A percentile compares a stretch with the other conserved stretches of the same genome.
Evolutionary conservation across 495 filamentous ascomycete species (phyloP).

Genomic region (Hypomontagnella monticulosa): DNA sequence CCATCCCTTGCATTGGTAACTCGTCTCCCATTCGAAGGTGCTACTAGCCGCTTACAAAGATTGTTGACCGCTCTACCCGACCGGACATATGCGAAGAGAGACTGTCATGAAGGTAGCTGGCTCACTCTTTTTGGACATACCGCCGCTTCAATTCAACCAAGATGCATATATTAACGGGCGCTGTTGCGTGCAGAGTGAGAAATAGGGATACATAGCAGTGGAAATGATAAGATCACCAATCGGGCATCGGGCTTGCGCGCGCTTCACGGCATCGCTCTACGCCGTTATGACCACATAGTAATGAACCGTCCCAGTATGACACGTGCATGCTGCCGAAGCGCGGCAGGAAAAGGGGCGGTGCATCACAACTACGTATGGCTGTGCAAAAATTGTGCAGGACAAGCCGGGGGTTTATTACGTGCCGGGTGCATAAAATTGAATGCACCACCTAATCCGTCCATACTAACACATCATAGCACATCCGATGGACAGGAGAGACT

Average conservation of each 20-base stretch:
- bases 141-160: slow-evolving; percentile 29
- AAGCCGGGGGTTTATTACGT: neutral
- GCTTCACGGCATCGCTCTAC: slow-evolving; percentile 5
- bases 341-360: slow-evolving; percentile 34
- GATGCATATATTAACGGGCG: slow-evolving; percentile 32
- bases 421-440: neutral
- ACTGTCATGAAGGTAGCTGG: slow-evolving; percentile 28
- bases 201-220: neutral
- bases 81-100: slow-evolving; percentile 41
- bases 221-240: slow-evolving; percentile 27
- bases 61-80: slow-evolving; percentile 34
- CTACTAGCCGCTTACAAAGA: slow-evolving; percentile 17
- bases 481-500: too few relatives aligned
- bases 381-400: slow-evolving; percentile 25
- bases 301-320: slow-evolving; percentile 27
- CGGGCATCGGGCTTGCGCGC: slow-evolving; percentile 5
- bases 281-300: slow-evolving; percentile 9
- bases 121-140: slow-evolving; percentile 32
- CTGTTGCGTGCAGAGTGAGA: slow-evolving; percentile 35
- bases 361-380: slow-evolving; percentile 25
- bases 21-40: slow-evolving; percentile 6
- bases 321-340: slow-evolving; percentile 24
- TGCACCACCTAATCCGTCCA: too few relatives aligned
- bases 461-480: neutral
- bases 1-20: slow-evolving; percentile 24